A percentile compares a stretch with the other conserved stretches of the same genome.
phyloP scores from a whole-genome alignment of 1,284 basidiomycete genomes.

The Cerioporus squamosus region DNA sequence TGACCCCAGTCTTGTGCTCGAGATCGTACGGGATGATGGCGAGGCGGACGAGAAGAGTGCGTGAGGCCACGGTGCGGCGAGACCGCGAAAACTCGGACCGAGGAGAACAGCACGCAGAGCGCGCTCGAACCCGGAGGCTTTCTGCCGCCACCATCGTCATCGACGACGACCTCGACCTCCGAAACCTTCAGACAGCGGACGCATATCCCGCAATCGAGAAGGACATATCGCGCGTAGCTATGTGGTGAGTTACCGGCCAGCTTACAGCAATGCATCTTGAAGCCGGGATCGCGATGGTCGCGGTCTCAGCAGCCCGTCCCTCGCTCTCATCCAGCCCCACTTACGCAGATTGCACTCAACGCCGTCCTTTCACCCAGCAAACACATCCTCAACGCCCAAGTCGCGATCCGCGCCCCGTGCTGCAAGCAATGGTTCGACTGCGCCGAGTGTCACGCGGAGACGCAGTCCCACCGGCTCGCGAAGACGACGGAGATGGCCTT shows the following conservation, averaged over 20 bases:
- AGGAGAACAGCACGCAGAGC: background rate
- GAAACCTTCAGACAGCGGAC: background rate
- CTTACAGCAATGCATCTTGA: too few species aligned
- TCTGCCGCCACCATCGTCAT: background rate
- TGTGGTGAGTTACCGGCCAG: too few species aligned
- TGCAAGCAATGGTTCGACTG: constrained; percentile 98
- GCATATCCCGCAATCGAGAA: too few species aligned
- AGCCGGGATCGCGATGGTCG: background rate
- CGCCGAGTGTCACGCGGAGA: constrained; percentile 92
- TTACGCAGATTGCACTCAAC: background rate
- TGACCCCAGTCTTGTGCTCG: too few species aligned
- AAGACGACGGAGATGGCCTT: constrained; percentile 93
- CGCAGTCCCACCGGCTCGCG: constrained; percentile 72
- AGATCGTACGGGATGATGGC: too few species aligned
- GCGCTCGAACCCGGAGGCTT: background rate
- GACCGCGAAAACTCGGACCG: too few species aligned
- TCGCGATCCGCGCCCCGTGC: constrained; percentile 91
- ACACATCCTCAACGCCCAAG: constrained; percentile 92
- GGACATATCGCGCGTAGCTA: too few species aligned
- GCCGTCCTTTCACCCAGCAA: constrained; percentile 56
- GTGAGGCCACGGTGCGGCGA: too few species aligned
- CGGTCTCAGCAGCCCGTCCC: too few species aligned
- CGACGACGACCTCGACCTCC: background rate
- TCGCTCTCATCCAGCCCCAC: too few species aligned
- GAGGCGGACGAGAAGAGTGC: too few species aligned